phyloP scores from a whole-genome alignment of 2,329 filamentous ascomycete species.

The Aureobasidium sp. region DNA sequence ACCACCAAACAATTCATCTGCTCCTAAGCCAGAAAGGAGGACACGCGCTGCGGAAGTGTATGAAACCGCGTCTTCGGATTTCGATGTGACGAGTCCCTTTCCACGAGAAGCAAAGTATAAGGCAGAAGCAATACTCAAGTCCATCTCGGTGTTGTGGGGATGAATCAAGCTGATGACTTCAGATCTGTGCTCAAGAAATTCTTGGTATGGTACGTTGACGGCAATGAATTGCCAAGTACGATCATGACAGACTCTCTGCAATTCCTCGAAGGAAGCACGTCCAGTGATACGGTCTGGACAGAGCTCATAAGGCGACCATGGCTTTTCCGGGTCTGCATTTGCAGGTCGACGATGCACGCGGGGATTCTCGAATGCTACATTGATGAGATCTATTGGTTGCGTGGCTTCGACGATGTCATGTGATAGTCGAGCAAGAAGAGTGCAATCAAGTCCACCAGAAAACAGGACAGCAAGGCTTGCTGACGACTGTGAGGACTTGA shows the following conservation, averaged over 20 bases:
- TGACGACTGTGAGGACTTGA: slow-evolving; percentile 8
- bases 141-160: slow-evolving; percentile 98
- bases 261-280: slow-evolving; percentile 69
- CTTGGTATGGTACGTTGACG: slow-evolving; percentile 74
- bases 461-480: slow-evolving; percentile 73
- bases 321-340: slow-evolving; percentile 22
- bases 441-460: slow-evolving; percentile 91
- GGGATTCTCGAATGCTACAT: slow-evolving; percentile 97
- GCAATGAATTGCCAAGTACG: slow-evolving; percentile 78
- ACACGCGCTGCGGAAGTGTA: slow-evolving; percentile 72
- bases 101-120: slow-evolving; percentile 93
- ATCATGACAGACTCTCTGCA: slow-evolving; percentile 59
- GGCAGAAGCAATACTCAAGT: slow-evolving; percentile 85
- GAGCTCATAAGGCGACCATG: slow-evolving; percentile 56
- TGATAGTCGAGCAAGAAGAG: slow-evolving; percentile 70
- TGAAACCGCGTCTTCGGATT: slow-evolving; percentile 17
- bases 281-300: slow-evolving; percentile 91
- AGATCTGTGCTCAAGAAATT: slow-evolving; percentile 61
- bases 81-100: slow-evolving; percentile 37
- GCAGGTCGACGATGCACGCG: slow-evolving; percentile 42
- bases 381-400: slow-evolving; percentile 78
- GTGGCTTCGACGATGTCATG: slow-evolving; percentile 65
- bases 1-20: slow-evolving; percentile 92
- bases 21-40: slow-evolving; percentile 84
- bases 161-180: slow-evolving; percentile 71